phyloP scores from a whole-genome alignment of 805 yeast species.

The Metschnikowia vanudenii region DNA sequence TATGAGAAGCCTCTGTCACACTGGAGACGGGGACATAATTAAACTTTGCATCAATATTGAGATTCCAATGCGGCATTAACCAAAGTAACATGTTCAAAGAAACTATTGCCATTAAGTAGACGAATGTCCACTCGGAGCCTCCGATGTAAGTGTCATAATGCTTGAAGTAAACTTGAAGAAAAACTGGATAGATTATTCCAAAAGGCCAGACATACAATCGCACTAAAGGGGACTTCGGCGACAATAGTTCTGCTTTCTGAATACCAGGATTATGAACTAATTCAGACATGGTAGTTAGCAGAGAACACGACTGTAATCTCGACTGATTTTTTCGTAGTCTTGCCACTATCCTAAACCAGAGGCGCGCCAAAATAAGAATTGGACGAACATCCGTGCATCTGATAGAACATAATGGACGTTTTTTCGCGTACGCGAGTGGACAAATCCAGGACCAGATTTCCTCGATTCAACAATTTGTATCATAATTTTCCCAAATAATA shows the following conservation, averaged over 20 bases:
- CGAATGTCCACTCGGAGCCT: slow-evolving; percentile 96
- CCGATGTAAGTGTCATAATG: slow-evolving; percentile 80
- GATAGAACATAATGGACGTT: background rate
- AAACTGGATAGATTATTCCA: slow-evolving; percentile 70
- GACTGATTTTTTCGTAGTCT: background rate
- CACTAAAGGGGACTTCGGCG: slow-evolving; percentile 55
- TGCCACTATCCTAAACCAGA: background rate
- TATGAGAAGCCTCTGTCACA: slow-evolving; percentile 64
- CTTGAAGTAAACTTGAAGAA: slow-evolving; percentile 58
- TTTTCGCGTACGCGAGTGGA: too few species aligned
- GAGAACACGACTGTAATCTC: too few species aligned
- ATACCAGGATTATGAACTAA: slow-evolving; percentile 73
- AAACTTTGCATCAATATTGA: slow-evolving; percentile 64
- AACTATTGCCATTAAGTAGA: slow-evolving; percentile 69
- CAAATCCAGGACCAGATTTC: too few species aligned
- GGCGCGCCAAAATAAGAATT: background rate
- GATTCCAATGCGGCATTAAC: slow-evolving; percentile 94
- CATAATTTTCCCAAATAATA: too few species aligned
- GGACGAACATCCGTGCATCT: slow-evolving; percentile 8
- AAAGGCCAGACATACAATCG: slow-evolving; percentile 87
- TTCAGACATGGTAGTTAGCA: slow-evolving; percentile 28
- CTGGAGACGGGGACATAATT: slow-evolving; percentile 57
- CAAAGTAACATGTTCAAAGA: slow-evolving; percentile 73
- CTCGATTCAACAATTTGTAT: too few species aligned
- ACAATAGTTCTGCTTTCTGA: slow-evolving; percentile 68